Evolutionary conservation across 371 early-diverging fungal genomes (phyloP), one percentile per base, ranked within the genome.

Genomic region (Mortierella sp.): DNA sequence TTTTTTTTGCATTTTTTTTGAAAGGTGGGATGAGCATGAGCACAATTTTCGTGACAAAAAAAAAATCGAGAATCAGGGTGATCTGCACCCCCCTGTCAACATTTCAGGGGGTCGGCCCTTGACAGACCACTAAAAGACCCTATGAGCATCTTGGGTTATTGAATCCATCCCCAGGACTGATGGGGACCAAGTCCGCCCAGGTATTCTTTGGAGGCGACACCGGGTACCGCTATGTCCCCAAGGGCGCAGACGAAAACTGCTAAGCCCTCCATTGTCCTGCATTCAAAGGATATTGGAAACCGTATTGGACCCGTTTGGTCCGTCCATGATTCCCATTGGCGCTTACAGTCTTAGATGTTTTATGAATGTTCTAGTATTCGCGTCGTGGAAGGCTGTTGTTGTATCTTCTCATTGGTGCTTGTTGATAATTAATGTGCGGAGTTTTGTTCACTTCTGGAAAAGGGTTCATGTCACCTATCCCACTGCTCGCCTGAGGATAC

Each of bases 301-400:
- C 91, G 91, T 51, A 88, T 92, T 58, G 95, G 95, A 38, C 94
- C 35, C 95, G 1, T 92, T 95, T 83, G 93, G 94, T 75, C 85
- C 96, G 5, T 88, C 95, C 14, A 92, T 94, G 60, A 94, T 97
- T 55, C 96, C 97, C 1, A 97, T 97, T 75, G 97, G 97, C 10
- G 96, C 96, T 0, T 97, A 96, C 78, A 90, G 90, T 4, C 97
- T 96, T 10, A 91, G 96, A 74, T 90, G 89, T 32, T 32, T 11
- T 12, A 46, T 46, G 35, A 27, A 21, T n/a, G 32, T 8, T 1
- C 18, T 76, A 54, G 5, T 16, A 70, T 18, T 54, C 11, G 51
- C 18, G 32, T 44, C 18, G 10, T 35, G 7, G 0, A 43, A 48
- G 21, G n/a, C 7, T n/a, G 35, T 16, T 32, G 21, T 72, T 24